A percentile compares a stretch with the other conserved stretches of the same genome.
Conservation (phyloP, 257 asterid species). For the Echium plantagineum region DNA sequence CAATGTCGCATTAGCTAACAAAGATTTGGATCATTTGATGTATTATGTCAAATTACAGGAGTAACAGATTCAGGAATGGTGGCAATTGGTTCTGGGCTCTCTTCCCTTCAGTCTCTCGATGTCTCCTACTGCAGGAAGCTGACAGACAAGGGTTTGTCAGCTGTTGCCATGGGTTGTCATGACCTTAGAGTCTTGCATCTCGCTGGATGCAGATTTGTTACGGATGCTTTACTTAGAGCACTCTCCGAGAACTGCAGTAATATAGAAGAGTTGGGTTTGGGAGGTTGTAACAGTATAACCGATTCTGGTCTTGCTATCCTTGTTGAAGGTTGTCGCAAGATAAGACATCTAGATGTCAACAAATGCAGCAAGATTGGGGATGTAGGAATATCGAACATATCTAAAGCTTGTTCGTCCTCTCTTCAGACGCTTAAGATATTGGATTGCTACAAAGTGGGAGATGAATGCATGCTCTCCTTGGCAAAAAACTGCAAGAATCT, state of each 20-base stretch:
- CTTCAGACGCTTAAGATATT: conserved; percentile 54
- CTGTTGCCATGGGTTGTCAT: conserved; percentile 58
- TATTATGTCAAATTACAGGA: conserved; percentile 35
- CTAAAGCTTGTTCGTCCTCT: conserved; percentile 54
- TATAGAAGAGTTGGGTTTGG: conserved; percentile 62
- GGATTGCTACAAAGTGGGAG: conserved; percentile 75
- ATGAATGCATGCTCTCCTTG: conserved; percentile 47
- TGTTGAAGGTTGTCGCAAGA: conserved; percentile 58
- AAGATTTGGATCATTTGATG: conserved; percentile 1
- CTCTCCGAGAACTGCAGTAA: conserved; percentile 61
- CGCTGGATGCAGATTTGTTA: conserved; percentile 62
- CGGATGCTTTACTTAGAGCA: conserved; percentile 47
- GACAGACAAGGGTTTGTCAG: conserved; percentile 70
- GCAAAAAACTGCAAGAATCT: conserved; percentile 53
- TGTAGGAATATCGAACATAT: conserved; percentile 41
- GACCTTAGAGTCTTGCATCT: conserved; percentile 57
- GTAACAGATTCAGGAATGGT: conserved; percentile 68
- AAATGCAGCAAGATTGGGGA: conserved; percentile 81
- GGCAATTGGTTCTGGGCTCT: conserved; percentile 56
- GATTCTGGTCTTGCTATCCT: conserved; percentile 68
- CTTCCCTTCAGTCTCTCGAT: conserved; percentile 58
- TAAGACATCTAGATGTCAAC: conserved; percentile 59
- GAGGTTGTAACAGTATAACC: conserved; percentile 65
- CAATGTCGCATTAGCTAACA: neutral
- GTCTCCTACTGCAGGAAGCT: conserved; percentile 83